phyloP scores from a whole-genome alignment of 352 stramenopile genomes.

The Halophytophthora polymorphica region DNA sequence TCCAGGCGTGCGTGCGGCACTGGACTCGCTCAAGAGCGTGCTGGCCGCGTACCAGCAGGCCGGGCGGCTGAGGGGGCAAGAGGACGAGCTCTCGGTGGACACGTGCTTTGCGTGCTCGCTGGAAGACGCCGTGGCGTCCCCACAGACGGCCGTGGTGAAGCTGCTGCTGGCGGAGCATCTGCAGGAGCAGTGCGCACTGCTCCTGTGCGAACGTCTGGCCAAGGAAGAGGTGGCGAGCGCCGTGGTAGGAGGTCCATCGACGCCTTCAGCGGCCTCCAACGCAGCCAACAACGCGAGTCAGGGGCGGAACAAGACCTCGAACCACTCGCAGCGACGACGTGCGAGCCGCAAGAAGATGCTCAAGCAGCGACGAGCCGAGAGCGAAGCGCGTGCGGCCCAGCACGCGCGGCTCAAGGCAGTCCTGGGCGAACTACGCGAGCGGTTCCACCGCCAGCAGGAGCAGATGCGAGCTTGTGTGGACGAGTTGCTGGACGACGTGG shows the following conservation, averaged over 20 bases:
- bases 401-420: constrained; percentile 35
- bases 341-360: constrained; percentile 65
- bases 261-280: neutral
- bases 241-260: neutral
- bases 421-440: constrained; percentile 36
- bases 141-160: constrained; percentile 55
- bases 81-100: constrained; percentile 18
- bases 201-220: constrained; percentile 55
- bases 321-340: constrained; percentile 53
- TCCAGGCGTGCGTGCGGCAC: constrained; percentile 13
- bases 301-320: constrained; percentile 10
- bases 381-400: constrained; percentile 31
- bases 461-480: constrained; percentile 19
- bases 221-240: constrained; percentile 33
- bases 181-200: constrained; percentile 64
- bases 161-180: constrained; percentile 72
- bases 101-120: constrained; percentile 42
- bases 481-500: constrained; percentile 37
- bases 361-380: constrained; percentile 55
- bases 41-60: constrained; percentile 11
- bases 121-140: constrained; percentile 29
- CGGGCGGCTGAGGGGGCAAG: neutral
- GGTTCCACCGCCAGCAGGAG: constrained; percentile 29
- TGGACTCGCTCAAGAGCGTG: constrained; percentile 23
- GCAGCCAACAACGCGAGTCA: neutral